Conservation (phyloP, 1,284 basidiomycete genomes). For the Cystobasidiaceae sp. region DNA sequence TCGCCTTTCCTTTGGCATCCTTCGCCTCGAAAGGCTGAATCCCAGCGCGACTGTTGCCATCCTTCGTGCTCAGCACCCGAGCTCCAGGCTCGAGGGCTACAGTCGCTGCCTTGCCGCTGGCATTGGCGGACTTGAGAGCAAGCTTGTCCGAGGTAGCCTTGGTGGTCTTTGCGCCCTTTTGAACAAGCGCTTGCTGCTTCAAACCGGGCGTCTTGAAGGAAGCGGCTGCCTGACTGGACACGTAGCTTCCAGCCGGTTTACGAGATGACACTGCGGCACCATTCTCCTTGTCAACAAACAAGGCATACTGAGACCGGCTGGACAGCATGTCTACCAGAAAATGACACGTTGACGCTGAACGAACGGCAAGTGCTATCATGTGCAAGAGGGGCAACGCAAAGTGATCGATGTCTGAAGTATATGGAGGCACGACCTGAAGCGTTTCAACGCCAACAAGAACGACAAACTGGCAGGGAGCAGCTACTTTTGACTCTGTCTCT, state of each 20-base stretch:
- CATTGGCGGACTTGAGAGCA: not conserved
- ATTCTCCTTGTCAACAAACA: constrained; percentile 29
- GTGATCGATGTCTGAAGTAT: not conserved
- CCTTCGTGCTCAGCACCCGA: constrained; percentile 19
- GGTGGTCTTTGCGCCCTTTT: not conserved
- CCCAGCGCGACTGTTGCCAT: constrained; percentile 12
- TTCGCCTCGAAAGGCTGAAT: not conserved
- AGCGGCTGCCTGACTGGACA: not conserved
- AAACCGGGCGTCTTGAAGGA: constrained; percentile 9
- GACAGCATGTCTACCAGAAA: constrained; percentile 3
- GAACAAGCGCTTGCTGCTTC: not conserved
- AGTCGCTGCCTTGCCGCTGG: not conserved
- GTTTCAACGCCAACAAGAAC: no score
- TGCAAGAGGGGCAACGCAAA: not conserved
- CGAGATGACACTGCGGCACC: not conserved
- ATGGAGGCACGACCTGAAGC: no score
- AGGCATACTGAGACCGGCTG: not conserved
- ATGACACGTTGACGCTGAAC: not conserved
- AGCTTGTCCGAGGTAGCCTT: not conserved
- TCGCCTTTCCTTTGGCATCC: constrained; percentile 12
- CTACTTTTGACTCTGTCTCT: no score
- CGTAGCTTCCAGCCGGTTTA: not conserved
- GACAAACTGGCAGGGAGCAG: no score
- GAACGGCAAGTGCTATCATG: not conserved
- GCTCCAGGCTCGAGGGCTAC: constrained; percentile 21